These are phyloP conservation scores for Entophlyctis helioformis DNA, from an alignment of 192 early-diverging fungal species.

Conservation along the genomic window DNA sequence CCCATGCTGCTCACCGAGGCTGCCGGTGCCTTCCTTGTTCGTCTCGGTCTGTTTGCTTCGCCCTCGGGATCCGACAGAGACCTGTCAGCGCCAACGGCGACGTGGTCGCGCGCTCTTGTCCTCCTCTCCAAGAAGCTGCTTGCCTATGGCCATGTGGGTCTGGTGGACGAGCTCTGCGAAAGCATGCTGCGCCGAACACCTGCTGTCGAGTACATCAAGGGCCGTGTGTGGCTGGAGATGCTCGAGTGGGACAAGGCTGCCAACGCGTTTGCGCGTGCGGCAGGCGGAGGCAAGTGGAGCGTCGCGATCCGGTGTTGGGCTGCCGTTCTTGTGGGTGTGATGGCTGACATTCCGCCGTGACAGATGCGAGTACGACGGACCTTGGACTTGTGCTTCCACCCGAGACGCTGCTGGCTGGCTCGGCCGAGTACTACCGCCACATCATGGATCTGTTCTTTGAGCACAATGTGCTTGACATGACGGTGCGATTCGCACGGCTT, in stretches of 20 bases:
- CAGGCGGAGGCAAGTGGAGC: not conserved
- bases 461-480: constrained; percentile 2
- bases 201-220: constrained; percentile 12
- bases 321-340: constrained; percentile 2
- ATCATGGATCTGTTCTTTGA: constrained; percentile 17
- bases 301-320: not conserved
- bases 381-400: constrained; percentile 12
- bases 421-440: constrained; percentile 17
- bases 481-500: constrained; percentile 11
- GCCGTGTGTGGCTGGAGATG: constrained; percentile 7
- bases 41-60: constrained; percentile 2
- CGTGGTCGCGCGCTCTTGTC: no score
- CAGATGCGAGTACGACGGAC: not conserved
- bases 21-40: not conserved
- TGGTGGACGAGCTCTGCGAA: constrained; percentile 7
- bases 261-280: constrained; percentile 8
- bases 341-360: not conserved
- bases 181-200: constrained; percentile 7
- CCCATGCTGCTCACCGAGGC: not conserved
- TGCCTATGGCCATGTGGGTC: not conserved
- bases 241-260: constrained; percentile 7
- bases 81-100: not conserved
- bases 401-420: constrained; percentile 7
- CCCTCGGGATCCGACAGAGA: not conserved
- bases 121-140: constrained; percentile 4